Percentiles rank a stretch among this genome's conserved stretches.
phyloP scores from a whole-genome alignment of 371 early-diverging fungal genomes.

The Mortierella sp. region DNA sequence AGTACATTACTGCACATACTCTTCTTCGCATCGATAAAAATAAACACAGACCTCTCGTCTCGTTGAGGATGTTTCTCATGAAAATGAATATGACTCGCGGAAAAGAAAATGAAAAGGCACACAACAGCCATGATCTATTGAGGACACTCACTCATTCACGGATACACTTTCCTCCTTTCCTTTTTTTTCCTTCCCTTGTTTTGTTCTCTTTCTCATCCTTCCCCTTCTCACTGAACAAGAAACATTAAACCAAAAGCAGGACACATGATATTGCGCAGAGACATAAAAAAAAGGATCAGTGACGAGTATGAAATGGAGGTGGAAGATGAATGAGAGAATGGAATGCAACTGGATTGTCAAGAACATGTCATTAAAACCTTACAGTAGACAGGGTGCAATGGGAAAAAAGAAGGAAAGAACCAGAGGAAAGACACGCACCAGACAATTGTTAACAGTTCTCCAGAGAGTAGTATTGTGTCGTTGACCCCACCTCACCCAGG shows the following conservation, averaged over 20 bases:
- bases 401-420: no score
- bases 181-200: not conserved
- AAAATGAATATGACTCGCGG: not conserved
- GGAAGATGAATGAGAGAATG: no score
- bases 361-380: no score
- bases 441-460: not conserved
- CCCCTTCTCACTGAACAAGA: not conserved
- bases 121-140: not conserved
- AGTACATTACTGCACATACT: no score
- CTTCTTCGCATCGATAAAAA: not conserved
- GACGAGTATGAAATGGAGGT: not conserved
- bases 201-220: not conserved
- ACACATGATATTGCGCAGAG: not conserved
- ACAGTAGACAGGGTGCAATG: no score
- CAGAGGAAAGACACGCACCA: not conserved
- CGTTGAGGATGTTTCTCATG: not conserved
- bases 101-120: not conserved
- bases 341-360: no score
- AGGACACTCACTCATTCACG: not conserved
- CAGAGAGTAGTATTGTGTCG: not conserved
- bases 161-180: not conserved
- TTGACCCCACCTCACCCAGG: not conserved
- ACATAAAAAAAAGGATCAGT: not conserved
- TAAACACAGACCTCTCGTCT: constrained; percentile 1
- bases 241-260: not conserved